Percentiles rank a stretch among this genome's conserved stretches.
These are phyloP conservation scores for Albatrellus sp. DNA, from an alignment of 1,284 basidiomycete species.

Conservation along the genomic window DNA sequence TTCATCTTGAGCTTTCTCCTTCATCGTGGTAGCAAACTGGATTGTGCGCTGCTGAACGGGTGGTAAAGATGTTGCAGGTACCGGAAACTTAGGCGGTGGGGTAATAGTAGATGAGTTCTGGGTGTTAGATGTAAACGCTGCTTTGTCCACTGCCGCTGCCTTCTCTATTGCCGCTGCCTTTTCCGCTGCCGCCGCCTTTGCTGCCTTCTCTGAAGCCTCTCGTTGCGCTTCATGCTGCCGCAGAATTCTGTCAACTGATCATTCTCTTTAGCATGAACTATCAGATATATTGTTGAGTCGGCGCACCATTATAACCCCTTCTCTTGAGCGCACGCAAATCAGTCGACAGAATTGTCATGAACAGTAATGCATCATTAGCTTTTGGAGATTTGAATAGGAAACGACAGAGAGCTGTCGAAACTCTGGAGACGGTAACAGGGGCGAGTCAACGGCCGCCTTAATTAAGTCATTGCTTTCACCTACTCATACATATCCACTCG, in stretches of 20 bases:
- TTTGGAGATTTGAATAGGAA: slow-evolving; percentile 65
- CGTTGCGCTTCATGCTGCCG: slow-evolving; percentile 72
- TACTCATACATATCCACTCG: slow-evolving; percentile 90
- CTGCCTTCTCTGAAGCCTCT: slow-evolving; percentile 43
- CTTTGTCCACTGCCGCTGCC: background rate
- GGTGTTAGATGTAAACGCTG: background rate
- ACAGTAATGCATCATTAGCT: slow-evolving; percentile 74
- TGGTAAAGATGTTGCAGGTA: background rate
- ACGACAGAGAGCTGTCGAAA: slow-evolving; percentile 70
- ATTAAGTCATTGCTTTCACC: slow-evolving; percentile 20
- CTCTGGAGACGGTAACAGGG: slow-evolving; percentile 27
- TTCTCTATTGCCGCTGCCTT: slow-evolving; percentile 8
- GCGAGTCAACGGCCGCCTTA: background rate
- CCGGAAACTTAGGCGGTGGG: background rate
- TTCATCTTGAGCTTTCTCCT: background rate
- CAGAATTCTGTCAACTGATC: slow-evolving; percentile 79
- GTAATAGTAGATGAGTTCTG: background rate
- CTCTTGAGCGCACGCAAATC: slow-evolving; percentile 76
- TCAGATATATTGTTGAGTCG: background rate
- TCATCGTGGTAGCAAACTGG: no score
- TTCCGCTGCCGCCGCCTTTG: slow-evolving; percentile 10
- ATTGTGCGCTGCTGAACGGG: background rate
- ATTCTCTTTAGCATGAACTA: background rate
- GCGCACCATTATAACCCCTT: slow-evolving; percentile 72
- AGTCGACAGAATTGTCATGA: slow-evolving; percentile 90